phyloP scores from a whole-genome alignment of 2,329 filamentous ascomycete species.

The Raffaelea ambrosiae region DNA sequence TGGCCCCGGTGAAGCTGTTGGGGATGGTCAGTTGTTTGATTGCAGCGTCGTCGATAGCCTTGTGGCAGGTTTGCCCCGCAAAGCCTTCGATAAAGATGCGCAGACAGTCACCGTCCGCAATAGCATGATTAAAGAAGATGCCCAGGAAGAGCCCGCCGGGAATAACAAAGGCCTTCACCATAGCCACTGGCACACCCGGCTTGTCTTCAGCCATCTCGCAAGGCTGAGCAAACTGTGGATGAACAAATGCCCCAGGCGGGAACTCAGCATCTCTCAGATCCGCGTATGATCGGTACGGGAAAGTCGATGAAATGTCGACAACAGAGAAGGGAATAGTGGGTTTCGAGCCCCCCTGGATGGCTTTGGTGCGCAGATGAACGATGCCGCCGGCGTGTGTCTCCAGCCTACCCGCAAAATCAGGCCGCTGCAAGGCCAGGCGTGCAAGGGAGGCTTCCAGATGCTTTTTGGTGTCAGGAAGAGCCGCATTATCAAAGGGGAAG shows the following conservation, averaged over 20 bases:
- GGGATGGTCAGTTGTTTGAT: constrained; percentile 11
- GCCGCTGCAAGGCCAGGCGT: constrained; percentile 14
- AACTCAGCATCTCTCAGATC: constrained; percentile 20
- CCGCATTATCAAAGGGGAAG: constrained; percentile 14
- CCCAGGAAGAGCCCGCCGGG: constrained; percentile 30
- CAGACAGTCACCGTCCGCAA: constrained; percentile 32
- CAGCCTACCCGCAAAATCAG: constrained; percentile 20
- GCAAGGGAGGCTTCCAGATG: constrained; percentile 14
- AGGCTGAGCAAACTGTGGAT: constrained; percentile 14
- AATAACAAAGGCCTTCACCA: constrained; percentile 29
- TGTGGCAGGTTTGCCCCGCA: constrained; percentile 23
- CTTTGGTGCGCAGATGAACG: constrained; percentile 13
- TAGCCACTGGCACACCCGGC: constrained; percentile 24
- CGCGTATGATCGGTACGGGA: constrained; percentile 17
- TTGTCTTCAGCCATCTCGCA: constrained; percentile 7
- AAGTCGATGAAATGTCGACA: constrained; percentile 11
- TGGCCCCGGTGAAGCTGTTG: constrained; percentile 9
- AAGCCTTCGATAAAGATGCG: constrained; percentile 29
- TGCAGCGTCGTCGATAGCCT: constrained; percentile 15
- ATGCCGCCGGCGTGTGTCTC: constrained; percentile 13
- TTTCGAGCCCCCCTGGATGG: background rate
- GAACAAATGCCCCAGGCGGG: constrained; percentile 21
- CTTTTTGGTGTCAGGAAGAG: background rate
- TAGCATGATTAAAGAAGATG: constrained; percentile 31
- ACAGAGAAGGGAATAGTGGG: constrained; percentile 15